Conservation (phyloP, 352 stramenopile genomes). For the Globisporangium middletonii region DNA sequence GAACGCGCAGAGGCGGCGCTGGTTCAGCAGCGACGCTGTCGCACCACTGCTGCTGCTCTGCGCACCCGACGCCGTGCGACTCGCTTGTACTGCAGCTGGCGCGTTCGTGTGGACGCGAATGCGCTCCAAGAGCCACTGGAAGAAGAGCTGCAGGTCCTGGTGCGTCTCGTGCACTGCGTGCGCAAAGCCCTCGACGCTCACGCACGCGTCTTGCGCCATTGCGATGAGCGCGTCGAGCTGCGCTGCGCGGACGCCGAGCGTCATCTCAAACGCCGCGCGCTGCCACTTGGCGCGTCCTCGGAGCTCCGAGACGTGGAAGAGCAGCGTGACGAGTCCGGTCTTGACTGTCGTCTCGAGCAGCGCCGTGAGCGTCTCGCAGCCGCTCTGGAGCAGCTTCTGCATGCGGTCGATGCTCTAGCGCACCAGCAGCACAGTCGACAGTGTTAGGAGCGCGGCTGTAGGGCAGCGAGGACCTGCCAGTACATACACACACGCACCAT, state of each 20-base stretch:
- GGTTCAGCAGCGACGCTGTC: conserved; percentile 50
- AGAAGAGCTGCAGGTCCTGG: conserved; percentile 57
- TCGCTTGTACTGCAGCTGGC: conserved; percentile 3
- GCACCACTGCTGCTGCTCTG: neutral
- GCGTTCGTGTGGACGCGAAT: conserved; percentile 57
- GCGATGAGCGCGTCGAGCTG: conserved; percentile 33
- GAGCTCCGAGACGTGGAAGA: conserved; percentile 51
- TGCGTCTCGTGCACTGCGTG: conserved; percentile 43
- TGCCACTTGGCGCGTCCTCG: conserved; percentile 49
- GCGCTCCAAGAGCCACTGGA: conserved; percentile 55
- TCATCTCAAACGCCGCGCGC: conserved; percentile 16
- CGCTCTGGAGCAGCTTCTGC: conserved; percentile 40
- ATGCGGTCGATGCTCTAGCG: conserved; percentile 51
- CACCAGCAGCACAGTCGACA: neutral
- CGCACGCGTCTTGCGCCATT: conserved; percentile 25
- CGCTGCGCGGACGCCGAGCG: conserved; percentile 30
- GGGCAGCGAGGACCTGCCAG: too few species aligned
- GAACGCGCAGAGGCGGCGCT: conserved; percentile 48
- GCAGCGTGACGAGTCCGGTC: conserved; percentile 23
- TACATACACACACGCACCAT: conserved; percentile 32
- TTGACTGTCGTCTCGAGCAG: conserved; percentile 37
- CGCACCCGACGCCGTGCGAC: neutral
- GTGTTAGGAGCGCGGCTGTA: neutral
- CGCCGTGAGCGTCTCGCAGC: conserved; percentile 27
- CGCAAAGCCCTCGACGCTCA: conserved; percentile 37